Base-by-base conservation (phyloP, 2,329 filamentous ascomycete species). In the Ceratocystis colombiana region DNA sequence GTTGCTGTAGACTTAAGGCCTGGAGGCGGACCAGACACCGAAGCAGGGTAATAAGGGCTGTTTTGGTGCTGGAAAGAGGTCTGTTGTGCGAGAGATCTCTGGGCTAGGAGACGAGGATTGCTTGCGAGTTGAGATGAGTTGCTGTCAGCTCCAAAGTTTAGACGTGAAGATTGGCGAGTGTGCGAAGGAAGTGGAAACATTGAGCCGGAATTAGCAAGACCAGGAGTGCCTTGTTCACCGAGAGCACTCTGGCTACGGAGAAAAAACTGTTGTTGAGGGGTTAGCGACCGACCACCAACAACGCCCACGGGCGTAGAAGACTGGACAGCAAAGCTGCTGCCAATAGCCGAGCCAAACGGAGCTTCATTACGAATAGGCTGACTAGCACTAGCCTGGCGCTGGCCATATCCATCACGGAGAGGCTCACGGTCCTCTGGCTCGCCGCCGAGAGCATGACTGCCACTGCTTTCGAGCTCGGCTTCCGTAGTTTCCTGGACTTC, bases 1-100 rank as follows among this genome's bases (percentile, higher is more conserved):
- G 93, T 97, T 53, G 91, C 90, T 1, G 92, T 92, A 25, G 93
- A 95, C 78, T 99, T 99, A 33, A 99, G 80, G 8, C 94, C 94
- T 0, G 94, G 95, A 68, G 94, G 94, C 33, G 95, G 94, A 2
- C 92, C 93, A 72, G 95, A 90, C 72, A 96, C 90, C 8, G 89
- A 89, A 65, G 85, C 87, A 61, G 87, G 84, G 75, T 94, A 96
- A 74, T 90, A 94, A 69, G 89, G 88, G 70, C 81, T 84, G 74
- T 84, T 75, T 71, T 85, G 82, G 50, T 79, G 77, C 70, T 86
- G 84, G 72, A 83, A 82, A 10, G 80, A 74, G 61, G 80, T 81
- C 33, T 66, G 65, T 30, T 66, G 64, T 61, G 87, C 90, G 87
- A 92, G 94, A n/a, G 88, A 87, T 64, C 86, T 85, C 77, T 93